These are phyloP conservation scores for Globisporangium irregulare DNA, from an alignment of 352 stramenopile genomes.

Conservation along the genomic window DNA sequence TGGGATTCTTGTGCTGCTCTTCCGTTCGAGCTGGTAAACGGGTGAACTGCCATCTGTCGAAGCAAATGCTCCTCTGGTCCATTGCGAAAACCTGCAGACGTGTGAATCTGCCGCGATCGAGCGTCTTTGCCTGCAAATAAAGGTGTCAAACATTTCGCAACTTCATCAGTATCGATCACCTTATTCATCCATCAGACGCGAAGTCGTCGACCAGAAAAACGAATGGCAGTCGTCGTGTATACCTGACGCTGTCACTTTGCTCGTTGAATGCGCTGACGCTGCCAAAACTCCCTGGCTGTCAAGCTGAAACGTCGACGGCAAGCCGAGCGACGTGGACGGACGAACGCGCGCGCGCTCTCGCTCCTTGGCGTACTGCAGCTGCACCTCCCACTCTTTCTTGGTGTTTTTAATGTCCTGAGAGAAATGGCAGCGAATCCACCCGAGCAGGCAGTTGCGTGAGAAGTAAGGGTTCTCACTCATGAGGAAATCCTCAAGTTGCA, in stretches of 20 bases:
- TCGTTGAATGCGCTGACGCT: background rate
- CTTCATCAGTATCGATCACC: background rate
- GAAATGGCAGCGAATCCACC: background rate
- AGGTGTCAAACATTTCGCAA: background rate
- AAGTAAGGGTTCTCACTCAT: background rate
- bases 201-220: background rate
- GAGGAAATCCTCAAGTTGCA: background rate
- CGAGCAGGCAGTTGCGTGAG: background rate
- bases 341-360: slow-evolving; percentile 34
- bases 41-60: slow-evolving; percentile 27
- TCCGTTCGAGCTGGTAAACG: slow-evolving; percentile 17
- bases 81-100: slow-evolving; percentile 43
- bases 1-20: slow-evolving; percentile 6
- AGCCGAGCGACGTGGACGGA: slow-evolving; percentile 55
- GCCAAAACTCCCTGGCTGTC: slow-evolving; percentile 5
- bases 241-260: slow-evolving; percentile 13
- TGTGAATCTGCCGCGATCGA: slow-evolving; percentile 41
- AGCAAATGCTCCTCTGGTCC: slow-evolving; percentile 51
- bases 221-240: background rate
- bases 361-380: slow-evolving; percentile 51
- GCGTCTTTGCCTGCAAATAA: slow-evolving; percentile 5
- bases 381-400: slow-evolving; percentile 70
- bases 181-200: background rate
- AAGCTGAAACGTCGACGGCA: slow-evolving; percentile 19
- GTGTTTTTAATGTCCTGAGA: slow-evolving; percentile 72